These are phyloP conservation scores for Glycine latifolia DNA, from an alignment of 306 rosid genomes.

Conservation along the genomic window DNA sequence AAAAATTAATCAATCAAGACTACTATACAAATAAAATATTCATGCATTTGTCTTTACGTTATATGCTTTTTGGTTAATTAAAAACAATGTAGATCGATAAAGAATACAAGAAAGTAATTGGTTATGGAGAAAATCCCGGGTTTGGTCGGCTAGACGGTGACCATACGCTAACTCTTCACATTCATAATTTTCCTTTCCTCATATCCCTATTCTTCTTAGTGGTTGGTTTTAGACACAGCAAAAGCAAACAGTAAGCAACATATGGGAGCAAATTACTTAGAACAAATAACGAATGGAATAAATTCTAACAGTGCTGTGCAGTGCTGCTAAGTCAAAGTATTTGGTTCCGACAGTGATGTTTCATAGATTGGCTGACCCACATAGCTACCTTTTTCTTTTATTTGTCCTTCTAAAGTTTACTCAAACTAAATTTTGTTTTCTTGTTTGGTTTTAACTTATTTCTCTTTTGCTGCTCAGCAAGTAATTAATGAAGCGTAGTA, in stretches of 20 bases:
- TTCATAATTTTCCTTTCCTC: slow-evolving; percentile 17
- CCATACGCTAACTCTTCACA: slow-evolving; percentile 65
- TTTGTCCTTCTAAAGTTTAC: background rate
- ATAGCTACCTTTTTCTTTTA: background rate
- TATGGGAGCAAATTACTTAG: slow-evolving; percentile 1
- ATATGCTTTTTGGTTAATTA: background rate
- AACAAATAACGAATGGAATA: slow-evolving; percentile 30
- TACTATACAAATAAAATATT: background rate
- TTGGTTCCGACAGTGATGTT: slow-evolving; percentile 28
- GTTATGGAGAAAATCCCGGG: slow-evolving; percentile 46
- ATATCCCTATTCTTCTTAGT: background rate
- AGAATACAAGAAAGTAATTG: background rate
- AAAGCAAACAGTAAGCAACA: slow-evolving; percentile 9
- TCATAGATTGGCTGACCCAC: slow-evolving; percentile 30
- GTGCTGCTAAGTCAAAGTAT: slow-evolving; percentile 30
- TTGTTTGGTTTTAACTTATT: background rate
- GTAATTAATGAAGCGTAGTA: background rate
- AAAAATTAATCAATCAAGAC: background rate
- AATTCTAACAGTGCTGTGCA: slow-evolving; percentile 11
- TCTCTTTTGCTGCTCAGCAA: background rate
- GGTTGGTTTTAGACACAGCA: background rate
- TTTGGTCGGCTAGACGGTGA: slow-evolving; percentile 56
- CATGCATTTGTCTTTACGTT: slow-evolving; percentile 1
- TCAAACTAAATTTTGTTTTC: background rate
- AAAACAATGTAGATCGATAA: background rate